Conservation (phyloP, 768 basidiomycete genomes). For the Mycena amicta region DNA sequence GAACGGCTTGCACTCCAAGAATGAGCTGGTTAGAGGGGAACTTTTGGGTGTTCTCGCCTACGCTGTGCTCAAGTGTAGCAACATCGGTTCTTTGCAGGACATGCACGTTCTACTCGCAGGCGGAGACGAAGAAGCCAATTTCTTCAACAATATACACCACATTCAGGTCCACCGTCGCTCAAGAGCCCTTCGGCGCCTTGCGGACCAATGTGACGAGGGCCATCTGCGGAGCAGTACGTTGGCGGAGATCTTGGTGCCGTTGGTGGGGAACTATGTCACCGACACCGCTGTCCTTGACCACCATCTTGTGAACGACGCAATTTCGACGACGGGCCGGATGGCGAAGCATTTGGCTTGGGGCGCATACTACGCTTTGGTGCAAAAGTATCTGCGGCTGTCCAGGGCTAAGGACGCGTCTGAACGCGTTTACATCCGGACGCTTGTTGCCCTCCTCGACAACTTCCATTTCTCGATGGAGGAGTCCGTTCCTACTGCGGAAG, state of each 20-base stretch:
- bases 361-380: slow-evolving; percentile 76
- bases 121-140: slow-evolving; percentile 93
- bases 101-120: slow-evolving; percentile 79
- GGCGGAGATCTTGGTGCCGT: slow-evolving; percentile 82
- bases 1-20: slow-evolving; percentile 75
- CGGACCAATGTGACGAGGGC: slow-evolving; percentile 71
- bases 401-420: slow-evolving; percentile 71
- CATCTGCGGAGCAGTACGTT: slow-evolving; percentile 69
- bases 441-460: slow-evolving; percentile 83
- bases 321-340: slow-evolving; percentile 76
- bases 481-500: slow-evolving; percentile 37
- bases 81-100: slow-evolving; percentile 67
- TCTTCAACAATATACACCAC: slow-evolving; percentile 96
- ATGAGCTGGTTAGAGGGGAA: slow-evolving; percentile 87
- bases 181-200: slow-evolving; percentile 82
- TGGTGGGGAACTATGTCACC: slow-evolving; percentile 79
- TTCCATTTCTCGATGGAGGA: slow-evolving; percentile 91
- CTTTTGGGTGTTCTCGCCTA: slow-evolving; percentile 77
- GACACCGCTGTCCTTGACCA: slow-evolving; percentile 70
- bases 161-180: slow-evolving; percentile 90
- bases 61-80: slow-evolving; percentile 65
- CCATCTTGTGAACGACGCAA: slow-evolving; percentile 88
- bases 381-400: slow-evolving; percentile 75
- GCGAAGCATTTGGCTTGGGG: slow-evolving; percentile 81
- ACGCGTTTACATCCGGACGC: slow-evolving; percentile 79